phyloP scores from a whole-genome alignment of 1,139 yeast species.

The Taiozyma onychis region DNA sequence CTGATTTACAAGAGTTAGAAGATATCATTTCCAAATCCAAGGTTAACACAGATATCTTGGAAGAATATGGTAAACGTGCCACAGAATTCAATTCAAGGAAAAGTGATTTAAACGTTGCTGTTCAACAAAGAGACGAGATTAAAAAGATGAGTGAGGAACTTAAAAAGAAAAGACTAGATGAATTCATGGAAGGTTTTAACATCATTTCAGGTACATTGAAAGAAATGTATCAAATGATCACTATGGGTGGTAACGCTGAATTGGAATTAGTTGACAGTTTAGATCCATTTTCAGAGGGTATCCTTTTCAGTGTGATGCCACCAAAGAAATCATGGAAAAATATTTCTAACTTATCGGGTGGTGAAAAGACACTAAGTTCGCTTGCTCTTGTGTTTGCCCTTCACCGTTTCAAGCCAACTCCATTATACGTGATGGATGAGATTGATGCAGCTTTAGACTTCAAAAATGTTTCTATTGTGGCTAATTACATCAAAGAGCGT shows the following conservation, averaged over 20 bases:
- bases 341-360: slow-evolving; percentile 92
- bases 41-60: slow-evolving; percentile 69
- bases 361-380: slow-evolving; percentile 94
- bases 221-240: slow-evolving; percentile 97
- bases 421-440: slow-evolving; percentile 98
- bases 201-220: slow-evolving; percentile 82
- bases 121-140: slow-evolving; percentile 58
- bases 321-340: slow-evolving; percentile 98
- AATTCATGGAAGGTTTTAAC: slow-evolving; percentile 91
- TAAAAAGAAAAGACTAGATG: slow-evolving; percentile 70
- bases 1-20: slow-evolving; percentile 52
- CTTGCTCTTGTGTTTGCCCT: slow-evolving; percentile 94
- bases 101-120: slow-evolving; percentile 61
- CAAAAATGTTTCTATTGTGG: slow-evolving; percentile 94
- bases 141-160: slow-evolving; percentile 63
- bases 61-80: slow-evolving; percentile 68
- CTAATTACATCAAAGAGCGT: slow-evolving; percentile 91
- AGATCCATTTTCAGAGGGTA: slow-evolving; percentile 98
- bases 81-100: slow-evolving; percentile 60
- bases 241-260: slow-evolving; percentile 99
- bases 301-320: slow-evolving; percentile 96
- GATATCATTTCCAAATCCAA: slow-evolving; percentile 50
- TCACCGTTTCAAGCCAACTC: slow-evolving; percentile 95
- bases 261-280: slow-evolving; percentile 90
- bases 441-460: slow-evolving; percentile 98